phyloP scores from a whole-genome alignment of 345 rosid species.

The Salix exigua region DNA sequence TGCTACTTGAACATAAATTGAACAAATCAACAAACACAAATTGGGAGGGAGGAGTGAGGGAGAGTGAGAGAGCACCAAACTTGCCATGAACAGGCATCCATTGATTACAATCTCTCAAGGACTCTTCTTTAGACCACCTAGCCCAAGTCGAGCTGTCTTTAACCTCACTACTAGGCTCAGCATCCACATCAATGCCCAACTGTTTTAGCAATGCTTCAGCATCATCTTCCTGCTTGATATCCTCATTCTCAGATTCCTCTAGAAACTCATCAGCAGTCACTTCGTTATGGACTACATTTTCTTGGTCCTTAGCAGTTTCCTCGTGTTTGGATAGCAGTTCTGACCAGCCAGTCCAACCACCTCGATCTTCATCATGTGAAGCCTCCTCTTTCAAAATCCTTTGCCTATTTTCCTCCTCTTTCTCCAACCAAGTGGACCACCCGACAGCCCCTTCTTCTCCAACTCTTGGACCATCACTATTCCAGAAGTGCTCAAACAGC shows the following conservation, averaged over 20 bases:
- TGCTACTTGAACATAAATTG: background rate
- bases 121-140: constrained; percentile 86
- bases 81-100: constrained; percentile 82
- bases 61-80: constrained; percentile 41
- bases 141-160: constrained; percentile 78
- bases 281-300: constrained; percentile 27
- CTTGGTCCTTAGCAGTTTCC: constrained; percentile 35
- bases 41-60: background rate
- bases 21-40: background rate
- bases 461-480: constrained; percentile 72
- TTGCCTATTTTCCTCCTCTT: constrained; percentile 90
- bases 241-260: constrained; percentile 51
- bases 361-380: constrained; percentile 50
- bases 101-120: constrained; percentile 59
- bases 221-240: constrained; percentile 63
- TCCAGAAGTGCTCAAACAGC: constrained; percentile 94
- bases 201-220: constrained; percentile 76
- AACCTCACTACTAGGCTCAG: constrained; percentile 56
- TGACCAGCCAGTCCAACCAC: constrained; percentile 99
- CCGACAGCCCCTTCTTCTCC: constrained; percentile 96
- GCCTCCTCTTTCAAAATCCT: constrained; percentile 57
- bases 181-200: constrained; percentile 71
- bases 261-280: constrained; percentile 30
- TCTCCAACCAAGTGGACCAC: constrained; percentile 89
- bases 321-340: constrained; percentile 49